A percentile compares a stretch with the other conserved stretches of the same genome.
Evolutionary conservation across 208 protist genomes (phyloP).

Genomic region (Wallacemonas sp.): DNA sequence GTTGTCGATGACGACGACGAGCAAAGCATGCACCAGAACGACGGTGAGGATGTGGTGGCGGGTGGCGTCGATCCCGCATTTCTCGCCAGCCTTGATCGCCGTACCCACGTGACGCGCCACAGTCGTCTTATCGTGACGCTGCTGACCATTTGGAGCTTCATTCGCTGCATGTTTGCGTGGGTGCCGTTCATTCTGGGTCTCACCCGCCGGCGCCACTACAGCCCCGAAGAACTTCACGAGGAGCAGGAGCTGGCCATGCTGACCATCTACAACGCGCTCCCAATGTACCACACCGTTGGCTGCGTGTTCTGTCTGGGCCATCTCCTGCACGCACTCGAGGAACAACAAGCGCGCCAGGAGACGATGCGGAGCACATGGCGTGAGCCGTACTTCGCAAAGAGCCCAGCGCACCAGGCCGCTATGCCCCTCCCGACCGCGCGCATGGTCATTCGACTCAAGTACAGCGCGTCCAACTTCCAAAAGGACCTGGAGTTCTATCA

Average conservation of each 20-base stretch:
- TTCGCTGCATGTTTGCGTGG: slow-evolving; percentile 15
- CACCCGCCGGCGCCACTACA: not conserved
- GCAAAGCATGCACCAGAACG: no score
- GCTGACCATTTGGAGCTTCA: slow-evolving; percentile 17
- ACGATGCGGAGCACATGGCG: slow-evolving; percentile 8
- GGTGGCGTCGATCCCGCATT: no score
- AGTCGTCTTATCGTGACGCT: slow-evolving; percentile 15
- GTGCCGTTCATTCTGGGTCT: slow-evolving; percentile 21
- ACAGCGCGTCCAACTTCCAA: slow-evolving; percentile 64
- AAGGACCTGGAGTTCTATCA: slow-evolving; percentile 64
- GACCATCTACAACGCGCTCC: slow-evolving; percentile 74
- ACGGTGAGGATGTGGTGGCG: no score
- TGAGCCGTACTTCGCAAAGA: not conserved
- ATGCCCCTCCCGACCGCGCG: slow-evolving; percentile 32
- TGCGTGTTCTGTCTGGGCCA: slow-evolving; percentile 67
- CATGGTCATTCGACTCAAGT: slow-evolving; percentile 75
- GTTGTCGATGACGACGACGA: no score
- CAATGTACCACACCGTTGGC: slow-evolving; percentile 85
- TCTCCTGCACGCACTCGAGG: slow-evolving; percentile 52
- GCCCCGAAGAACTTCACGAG: not conserved
- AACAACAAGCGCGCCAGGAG: slow-evolving; percentile 45
- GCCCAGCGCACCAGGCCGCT: slow-evolving; percentile 5
- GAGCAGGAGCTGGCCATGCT: slow-evolving; percentile 33
- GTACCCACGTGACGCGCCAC: not conserved
- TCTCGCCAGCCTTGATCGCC: slow-evolving; percentile 3